Base-by-base conservation (phyloP, 768 basidiomycete genomes). In the Lentinula lateritia region DNA sequence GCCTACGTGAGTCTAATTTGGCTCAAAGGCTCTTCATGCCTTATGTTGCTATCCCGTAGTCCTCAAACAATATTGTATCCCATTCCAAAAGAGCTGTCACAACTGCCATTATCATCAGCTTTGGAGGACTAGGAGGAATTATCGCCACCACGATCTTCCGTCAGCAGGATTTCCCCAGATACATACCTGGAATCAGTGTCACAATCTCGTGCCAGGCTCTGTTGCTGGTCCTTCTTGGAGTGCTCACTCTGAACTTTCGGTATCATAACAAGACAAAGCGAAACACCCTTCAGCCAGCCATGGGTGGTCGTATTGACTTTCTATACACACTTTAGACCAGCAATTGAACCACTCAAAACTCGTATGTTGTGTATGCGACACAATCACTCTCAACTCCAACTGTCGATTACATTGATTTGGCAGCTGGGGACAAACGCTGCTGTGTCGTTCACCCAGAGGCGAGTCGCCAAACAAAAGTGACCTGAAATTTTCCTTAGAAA, bases 41-140 rank as follows among this genome's bases (percentile, higher is more conserved):
- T 16, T n/a, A 59, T 50, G 20, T 36, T 34, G 1, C 39, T 45
- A 6, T 18, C 28, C 35, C 4, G 15, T 5, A 83, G 81, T 75
- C 79, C 4, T 74, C 80, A 23, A 83, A 83, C 66, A 83, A 83
- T 65, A 70, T 80, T 28, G 69, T 78, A 61, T 78, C 80, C 5
- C 80, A 83, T 61, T 76, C 78, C 23, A 83, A 82, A 66, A 73
- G 78, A 35, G 78, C 80, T 6, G 76, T 81, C 36, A 76, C 79
- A 10, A 79, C 77, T n/a, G 78, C 77, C 6, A 67, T 80, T 16
- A 72, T 78, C n/a, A 68, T 80, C 43, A 75, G 77, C n/a, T 80
- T 80, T 50, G 78, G 76, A 18, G 78, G 79, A n/a, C 64, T 79
- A 42, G 81, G 81, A 35, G 80, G 80, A 18, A 75, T 82, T 7